Evolutionary conservation across 2,329 filamentous ascomycete genomes (phyloP).

Genomic region (Endothia cerciana): DNA sequence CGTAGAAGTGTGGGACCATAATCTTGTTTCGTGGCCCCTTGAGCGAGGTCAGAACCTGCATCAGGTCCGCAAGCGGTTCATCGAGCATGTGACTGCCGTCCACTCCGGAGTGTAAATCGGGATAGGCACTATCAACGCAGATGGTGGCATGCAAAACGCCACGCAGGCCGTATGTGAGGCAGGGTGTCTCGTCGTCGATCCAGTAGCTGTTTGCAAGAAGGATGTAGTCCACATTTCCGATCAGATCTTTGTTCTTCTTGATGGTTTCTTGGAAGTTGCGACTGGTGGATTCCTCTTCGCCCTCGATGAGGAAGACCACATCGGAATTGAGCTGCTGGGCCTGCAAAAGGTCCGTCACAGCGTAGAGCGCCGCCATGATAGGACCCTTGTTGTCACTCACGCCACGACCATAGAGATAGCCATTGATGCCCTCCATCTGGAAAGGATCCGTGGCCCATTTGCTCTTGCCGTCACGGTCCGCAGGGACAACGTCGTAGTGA

Average conservation of each 20-base stretch:
- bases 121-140: conserved; percentile 81
- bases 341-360: conserved; percentile 85
- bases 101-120: conserved; percentile 94
- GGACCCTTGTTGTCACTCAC: conserved; percentile 98
- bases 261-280: conserved; percentile 87
- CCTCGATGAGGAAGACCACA: conserved; percentile 92
- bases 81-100: conserved; percentile 90
- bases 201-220: conserved; percentile 97
- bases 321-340: conserved; percentile 85
- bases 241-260: conserved; percentile 76
- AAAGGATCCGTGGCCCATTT: conserved; percentile 93
- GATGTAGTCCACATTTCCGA: conserved; percentile 92
- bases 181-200: conserved; percentile 94
- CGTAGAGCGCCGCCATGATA: conserved; percentile 90
- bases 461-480: conserved; percentile 72
- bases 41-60: conserved; percentile 78
- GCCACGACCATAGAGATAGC: conserved; percentile 93
- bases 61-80: conserved; percentile 90
- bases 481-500: conserved; percentile 95
- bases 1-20: conserved; percentile 86
- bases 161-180: conserved; percentile 89
- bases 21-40: conserved; percentile 82
- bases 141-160: conserved; percentile 94
- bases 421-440: conserved; percentile 83
- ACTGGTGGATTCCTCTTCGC: conserved; percentile 94